These are phyloP conservation scores for Cercospora sesami DNA, from an alignment of 2,329 filamentous ascomycete species.

Conservation along the genomic window DNA sequence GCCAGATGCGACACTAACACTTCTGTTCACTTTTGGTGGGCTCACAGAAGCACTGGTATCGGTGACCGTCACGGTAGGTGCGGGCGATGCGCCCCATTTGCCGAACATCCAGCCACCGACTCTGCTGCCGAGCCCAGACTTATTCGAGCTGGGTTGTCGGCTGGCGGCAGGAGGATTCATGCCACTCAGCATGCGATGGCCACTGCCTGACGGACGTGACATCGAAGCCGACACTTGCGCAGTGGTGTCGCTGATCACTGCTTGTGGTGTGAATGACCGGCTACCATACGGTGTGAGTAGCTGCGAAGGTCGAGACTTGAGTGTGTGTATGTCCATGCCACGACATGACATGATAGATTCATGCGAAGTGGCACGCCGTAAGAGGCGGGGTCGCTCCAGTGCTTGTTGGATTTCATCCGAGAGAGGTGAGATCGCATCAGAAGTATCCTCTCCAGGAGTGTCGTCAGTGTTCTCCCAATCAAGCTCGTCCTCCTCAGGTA, in stretches of 20 bases:
- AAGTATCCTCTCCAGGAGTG: slow-evolving; percentile 15
- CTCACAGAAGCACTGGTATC: slow-evolving; percentile 12
- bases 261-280: slow-evolving; percentile 50
- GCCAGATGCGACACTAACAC: slow-evolving; percentile 23
- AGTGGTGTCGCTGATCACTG: slow-evolving; percentile 43
- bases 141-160: slow-evolving; percentile 14
- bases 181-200: slow-evolving; percentile 37
- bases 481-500: slow-evolving; percentile 36
- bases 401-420: slow-evolving; percentile 32
- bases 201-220: slow-evolving; percentile 41
- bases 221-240: slow-evolving; percentile 42
- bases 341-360: slow-evolving; percentile 86
- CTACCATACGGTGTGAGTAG: slow-evolving; percentile 59
- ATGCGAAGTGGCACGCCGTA: slow-evolving; percentile 72
- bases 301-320: slow-evolving; percentile 74
- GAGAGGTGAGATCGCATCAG: slow-evolving; percentile 26
- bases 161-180: slow-evolving; percentile 31
- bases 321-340: slow-evolving; percentile 79
- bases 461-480: slow-evolving; percentile 33
- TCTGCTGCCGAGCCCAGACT: slow-evolving; percentile 48
- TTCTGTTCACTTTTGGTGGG: slow-evolving; percentile 19
- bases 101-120: slow-evolving; percentile 67
- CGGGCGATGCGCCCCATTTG: slow-evolving; percentile 60
- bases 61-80: slow-evolving; percentile 33
- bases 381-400: slow-evolving; percentile 40